A percentile compares a stretch with the other conserved stretches of the same genome.
phyloP scores from a whole-genome alignment of 2,329 filamentous ascomycete species.

The Neurospora sp. region DNA sequence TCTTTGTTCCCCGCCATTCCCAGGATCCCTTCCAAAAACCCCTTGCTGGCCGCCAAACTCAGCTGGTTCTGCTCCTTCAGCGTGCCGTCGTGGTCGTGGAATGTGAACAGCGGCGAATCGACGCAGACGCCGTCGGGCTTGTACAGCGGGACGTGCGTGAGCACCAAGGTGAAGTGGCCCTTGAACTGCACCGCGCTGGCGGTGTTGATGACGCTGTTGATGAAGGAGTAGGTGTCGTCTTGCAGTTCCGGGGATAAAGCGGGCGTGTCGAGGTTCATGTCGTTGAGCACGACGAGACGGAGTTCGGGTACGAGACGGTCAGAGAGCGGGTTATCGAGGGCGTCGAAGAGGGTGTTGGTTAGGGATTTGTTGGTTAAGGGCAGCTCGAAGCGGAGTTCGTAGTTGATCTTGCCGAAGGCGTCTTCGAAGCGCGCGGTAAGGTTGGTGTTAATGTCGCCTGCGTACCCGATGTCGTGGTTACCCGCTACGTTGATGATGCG shows the following conservation, averaged over 20 bases:
- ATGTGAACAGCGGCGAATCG: slow-evolving; percentile 75
- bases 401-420: slow-evolving; percentile 80
- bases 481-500: slow-evolving; percentile 83
- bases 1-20: slow-evolving; percentile 58
- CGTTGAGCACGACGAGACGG: slow-evolving; percentile 78
- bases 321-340: slow-evolving; percentile 34
- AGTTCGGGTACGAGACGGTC: slow-evolving; percentile 54
- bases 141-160: slow-evolving; percentile 88
- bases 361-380: slow-evolving; percentile 31
- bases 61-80: slow-evolving; percentile 90
- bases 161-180: slow-evolving; percentile 67
- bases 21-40: slow-evolving; percentile 76
- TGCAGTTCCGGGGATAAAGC: slow-evolving; percentile 59
- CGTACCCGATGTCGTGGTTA: slow-evolving; percentile 95
- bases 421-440: slow-evolving; percentile 74
- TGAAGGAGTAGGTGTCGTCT: slow-evolving; percentile 65
- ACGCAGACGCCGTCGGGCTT: slow-evolving; percentile 76
- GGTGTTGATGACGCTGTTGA: slow-evolving; percentile 57
- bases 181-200: slow-evolving; percentile 50
- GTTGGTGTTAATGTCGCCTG: slow-evolving; percentile 73
- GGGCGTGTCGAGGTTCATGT: slow-evolving; percentile 87
- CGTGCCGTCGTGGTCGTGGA: slow-evolving; percentile 58
- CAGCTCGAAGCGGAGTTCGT: slow-evolving; percentile 69
- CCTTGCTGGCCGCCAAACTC: slow-evolving; percentile 58
- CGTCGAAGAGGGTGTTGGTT: slow-evolving; percentile 33